Base-by-base conservation (phyloP, 163 green algal genomes). In the Coccomyxa subellipsoidea region DNA sequence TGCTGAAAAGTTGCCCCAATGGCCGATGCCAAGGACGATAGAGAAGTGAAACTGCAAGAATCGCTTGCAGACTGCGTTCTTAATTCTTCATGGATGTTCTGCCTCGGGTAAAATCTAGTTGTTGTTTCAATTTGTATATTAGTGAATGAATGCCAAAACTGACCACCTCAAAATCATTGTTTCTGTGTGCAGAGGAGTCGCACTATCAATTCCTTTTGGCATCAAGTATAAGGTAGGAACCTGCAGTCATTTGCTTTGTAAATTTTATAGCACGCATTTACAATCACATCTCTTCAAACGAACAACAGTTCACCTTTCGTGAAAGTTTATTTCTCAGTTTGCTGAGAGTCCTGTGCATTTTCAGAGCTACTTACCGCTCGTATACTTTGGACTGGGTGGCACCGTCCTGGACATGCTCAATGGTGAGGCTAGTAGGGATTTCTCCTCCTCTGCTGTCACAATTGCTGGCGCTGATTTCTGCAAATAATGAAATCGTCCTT, bases 291-390 rank as follows among this genome's bases (percentile, higher is more conserved):
- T 18, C 47, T 12, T 18, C 47, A 66, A 66, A 66, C 18, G 12
- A 29, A 18, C 12, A 18, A 12, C 12, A 29, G 12, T 29, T 12
- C 12, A 12, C 12, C 12, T 66, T 18, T 66, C 47, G 18, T 12
- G 47, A 66, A 66, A 66, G 47, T 18, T 66, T 66, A 29, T 12
- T 66, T 29, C 12, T 12, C 18, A 29, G 12, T 66, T 12, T 18
- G 18, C 12, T 66, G 47, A 66, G 47, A 66, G 27, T 73, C 4
- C 6, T 73, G 66, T 73, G 18, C 7, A 12, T 59, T 15, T 10
- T 79, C 76, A 80, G 76, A 71, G 38, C 76, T 80, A 80, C 29
- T 9, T 66, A 18, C 76, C 76, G 4, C 76, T 80, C 31, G 76
- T 80, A 25, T 71, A 66, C 38, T 34, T 80, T 36, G 76, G 76